Conservation (phyloP, 176 grass and related monocot genomes). For the Melocanna baccifera region DNA sequence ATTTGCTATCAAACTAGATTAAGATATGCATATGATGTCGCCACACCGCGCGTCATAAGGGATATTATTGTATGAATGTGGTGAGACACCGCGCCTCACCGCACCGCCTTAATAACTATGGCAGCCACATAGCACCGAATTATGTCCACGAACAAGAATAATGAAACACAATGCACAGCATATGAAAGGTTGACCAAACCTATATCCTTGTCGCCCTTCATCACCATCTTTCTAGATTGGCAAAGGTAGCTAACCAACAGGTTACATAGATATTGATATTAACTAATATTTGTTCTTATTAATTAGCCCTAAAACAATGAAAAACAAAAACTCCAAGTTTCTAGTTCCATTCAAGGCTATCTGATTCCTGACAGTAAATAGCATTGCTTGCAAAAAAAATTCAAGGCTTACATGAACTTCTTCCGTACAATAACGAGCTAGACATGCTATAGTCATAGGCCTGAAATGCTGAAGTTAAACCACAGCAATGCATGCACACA, state of each 20-base stretch:
- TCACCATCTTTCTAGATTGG: background rate
- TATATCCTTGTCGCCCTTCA: background rate
- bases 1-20: too few species aligned
- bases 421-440: background rate
- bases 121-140: background rate
- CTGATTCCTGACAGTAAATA: background rate
- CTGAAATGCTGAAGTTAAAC: background rate
- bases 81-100: too few species aligned
- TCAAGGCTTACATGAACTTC: background rate
- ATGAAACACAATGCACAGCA: background rate
- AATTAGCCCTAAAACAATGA: background rate
- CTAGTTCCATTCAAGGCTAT: background rate
- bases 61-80: too few species aligned
- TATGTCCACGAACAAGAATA: background rate
- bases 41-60: too few species aligned
- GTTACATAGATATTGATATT: background rate
- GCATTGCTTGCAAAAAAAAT: background rate
- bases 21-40: too few species aligned
- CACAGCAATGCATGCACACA: background rate
- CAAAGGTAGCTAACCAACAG: background rate
- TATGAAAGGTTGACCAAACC: background rate
- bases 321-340: background rate
- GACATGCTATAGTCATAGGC: background rate
- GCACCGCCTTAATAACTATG: too few species aligned
- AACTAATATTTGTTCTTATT: background rate